These are phyloP conservation scores for Candida rishiriensis DNA, from an alignment of 805 yeast species.

Conservation along the genomic window DNA sequence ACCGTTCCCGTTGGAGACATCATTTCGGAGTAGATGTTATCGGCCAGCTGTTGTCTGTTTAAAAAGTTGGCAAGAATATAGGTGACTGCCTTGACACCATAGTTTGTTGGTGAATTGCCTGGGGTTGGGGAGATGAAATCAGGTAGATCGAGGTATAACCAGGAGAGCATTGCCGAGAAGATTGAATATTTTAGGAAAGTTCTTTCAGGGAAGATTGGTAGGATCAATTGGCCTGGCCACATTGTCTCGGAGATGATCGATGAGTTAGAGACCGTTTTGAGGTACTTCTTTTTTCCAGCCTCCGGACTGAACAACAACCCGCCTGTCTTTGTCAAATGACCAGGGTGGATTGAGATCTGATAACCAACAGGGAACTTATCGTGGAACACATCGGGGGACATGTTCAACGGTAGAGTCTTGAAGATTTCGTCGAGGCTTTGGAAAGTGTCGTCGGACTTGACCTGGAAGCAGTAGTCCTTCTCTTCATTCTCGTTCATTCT, in stretches of 20 bases:
- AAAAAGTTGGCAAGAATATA: constrained; percentile 28
- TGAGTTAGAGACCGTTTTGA: constrained; percentile 41
- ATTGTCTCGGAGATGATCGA: constrained; percentile 54
- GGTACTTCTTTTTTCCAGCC: constrained; percentile 45
- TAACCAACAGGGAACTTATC: constrained; percentile 61
- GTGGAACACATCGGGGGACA: constrained; percentile 79
- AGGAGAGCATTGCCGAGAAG: constrained; percentile 41
- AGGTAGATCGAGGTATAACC: constrained; percentile 95
- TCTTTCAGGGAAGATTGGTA: constrained; percentile 65
- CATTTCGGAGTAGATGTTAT: constrained; percentile 45
- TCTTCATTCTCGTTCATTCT: constrained; percentile 83
- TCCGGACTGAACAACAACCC: constrained; percentile 63
- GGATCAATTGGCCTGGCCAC: constrained; percentile 88
- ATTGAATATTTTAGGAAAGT: constrained; percentile 37
- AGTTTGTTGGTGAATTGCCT: constrained; percentile 73
- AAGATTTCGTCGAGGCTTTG: constrained; percentile 59
- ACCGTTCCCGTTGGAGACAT: constrained; percentile 33
- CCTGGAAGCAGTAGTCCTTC: constrained; percentile 84
- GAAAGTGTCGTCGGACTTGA: constrained; percentile 57
- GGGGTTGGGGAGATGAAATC: constrained; percentile 89
- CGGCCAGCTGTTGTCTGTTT: constrained; percentile 41
- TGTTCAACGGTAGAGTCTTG: constrained; percentile 59
- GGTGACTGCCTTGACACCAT: constrained; percentile 34
- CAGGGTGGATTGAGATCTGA: constrained; percentile 61
- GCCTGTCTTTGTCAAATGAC: constrained; percentile 80